These are phyloP conservation scores for Astrothelium subdiscretum DNA, from an alignment of 495 filamentous ascomycete species.

Conservation along the genomic window DNA sequence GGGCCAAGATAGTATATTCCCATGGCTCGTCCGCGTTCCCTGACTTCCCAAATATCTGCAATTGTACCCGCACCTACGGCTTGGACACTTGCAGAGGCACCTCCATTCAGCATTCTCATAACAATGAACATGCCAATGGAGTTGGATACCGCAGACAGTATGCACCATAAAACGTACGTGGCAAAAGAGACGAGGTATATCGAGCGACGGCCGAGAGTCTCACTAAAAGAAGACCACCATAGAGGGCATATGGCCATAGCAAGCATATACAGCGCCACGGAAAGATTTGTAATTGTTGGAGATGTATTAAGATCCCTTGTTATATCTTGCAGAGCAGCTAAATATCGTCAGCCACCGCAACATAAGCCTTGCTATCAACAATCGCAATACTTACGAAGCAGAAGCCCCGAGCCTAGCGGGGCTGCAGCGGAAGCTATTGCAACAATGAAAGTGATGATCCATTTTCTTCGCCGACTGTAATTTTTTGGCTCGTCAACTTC, in stretches of 20 bases:
- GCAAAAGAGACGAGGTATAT: conserved; percentile 78
- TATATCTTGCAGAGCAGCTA: conserved; percentile 67
- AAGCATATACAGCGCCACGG: conserved; percentile 82
- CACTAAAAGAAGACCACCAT: conserved; percentile 91
- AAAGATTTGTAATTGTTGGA: conserved; percentile 66
- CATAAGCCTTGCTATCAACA: neutral
- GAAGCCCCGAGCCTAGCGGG: conserved; percentile 76
- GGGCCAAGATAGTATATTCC: conserved; percentile 87
- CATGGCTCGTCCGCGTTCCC: conserved; percentile 79
- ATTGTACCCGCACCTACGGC: conserved; percentile 90
- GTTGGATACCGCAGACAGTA: conserved; percentile 58
- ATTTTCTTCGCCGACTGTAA: conserved; percentile 64
- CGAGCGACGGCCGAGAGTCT: conserved; percentile 66
- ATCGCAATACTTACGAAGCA: conserved; percentile 54
- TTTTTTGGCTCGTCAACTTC: conserved; percentile 68
- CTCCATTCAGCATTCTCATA: conserved; percentile 72
- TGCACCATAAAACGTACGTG: conserved; percentile 67
- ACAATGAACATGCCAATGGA: conserved; percentile 79
- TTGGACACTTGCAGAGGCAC: conserved; percentile 77
- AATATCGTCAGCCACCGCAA: neutral
- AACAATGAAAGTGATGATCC: conserved; percentile 73
- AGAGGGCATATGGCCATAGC: conserved; percentile 83
- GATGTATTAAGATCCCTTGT: conserved; percentile 51
- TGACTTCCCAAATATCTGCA: conserved; percentile 78
- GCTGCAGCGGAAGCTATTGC: conserved; percentile 64